phyloP scores from a whole-genome alignment of 179 eudicot species.

The Gypsophila paniculata region DNA sequence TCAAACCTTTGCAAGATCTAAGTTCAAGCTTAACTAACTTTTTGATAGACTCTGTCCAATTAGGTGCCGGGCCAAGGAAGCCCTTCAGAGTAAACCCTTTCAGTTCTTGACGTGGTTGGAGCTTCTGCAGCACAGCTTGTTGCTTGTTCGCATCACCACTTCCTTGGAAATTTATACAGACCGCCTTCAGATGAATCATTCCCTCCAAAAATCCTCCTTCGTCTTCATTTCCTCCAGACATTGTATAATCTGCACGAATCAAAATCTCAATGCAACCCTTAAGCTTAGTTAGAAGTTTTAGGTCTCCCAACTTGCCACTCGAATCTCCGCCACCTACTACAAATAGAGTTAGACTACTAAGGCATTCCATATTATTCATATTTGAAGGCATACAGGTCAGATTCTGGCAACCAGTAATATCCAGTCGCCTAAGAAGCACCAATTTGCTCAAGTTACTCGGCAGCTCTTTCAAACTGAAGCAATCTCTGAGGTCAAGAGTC shows the following conservation, averaged over 20 bases:
- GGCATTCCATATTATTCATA: constrained; percentile 14
- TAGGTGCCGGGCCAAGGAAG: not conserved
- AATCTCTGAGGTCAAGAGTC: constrained; percentile 12
- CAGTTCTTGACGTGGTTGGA: constrained; percentile 22
- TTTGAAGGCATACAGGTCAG: constrained; percentile 20
- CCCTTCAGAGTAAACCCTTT: not conserved
- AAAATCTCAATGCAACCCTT: constrained; percentile 10
- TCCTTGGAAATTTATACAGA: constrained; percentile 1
- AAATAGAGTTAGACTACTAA: constrained; percentile 5
- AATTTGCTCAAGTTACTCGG: constrained; percentile 18
- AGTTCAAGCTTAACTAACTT: constrained; percentile 16
- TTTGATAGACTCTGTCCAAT: constrained; percentile 2
- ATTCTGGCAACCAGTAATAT: not conserved
- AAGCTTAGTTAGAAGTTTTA: constrained; percentile 5
- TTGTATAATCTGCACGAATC: not conserved
- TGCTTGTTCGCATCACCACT: not conserved
- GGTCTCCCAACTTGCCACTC: constrained; percentile 16
- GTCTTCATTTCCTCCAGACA: not conserved
- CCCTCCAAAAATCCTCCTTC: not conserved
- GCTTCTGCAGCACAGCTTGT: constrained; percentile 9
- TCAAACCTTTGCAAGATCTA: not conserved
- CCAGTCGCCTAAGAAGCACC: constrained; percentile 16
- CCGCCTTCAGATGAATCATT: constrained; percentile 4
- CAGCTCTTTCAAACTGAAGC: constrained; percentile 12
- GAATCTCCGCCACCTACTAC: constrained; percentile 6